phyloP scores from a whole-genome alignment of 2,329 filamentous ascomycete genomes.

The Cytospora mali region DNA sequence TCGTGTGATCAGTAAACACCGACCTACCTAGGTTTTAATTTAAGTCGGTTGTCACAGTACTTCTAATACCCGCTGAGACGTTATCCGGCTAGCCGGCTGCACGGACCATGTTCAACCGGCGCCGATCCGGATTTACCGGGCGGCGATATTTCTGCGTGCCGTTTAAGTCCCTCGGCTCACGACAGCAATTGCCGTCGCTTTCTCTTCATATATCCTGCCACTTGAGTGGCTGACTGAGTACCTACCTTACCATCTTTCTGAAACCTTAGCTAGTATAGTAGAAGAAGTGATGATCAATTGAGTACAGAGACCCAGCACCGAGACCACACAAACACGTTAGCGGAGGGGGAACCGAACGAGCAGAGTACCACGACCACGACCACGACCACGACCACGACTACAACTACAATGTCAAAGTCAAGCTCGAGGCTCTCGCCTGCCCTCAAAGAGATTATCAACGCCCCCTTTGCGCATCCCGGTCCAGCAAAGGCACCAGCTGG shows the following conservation, averaged over 20 bases:
- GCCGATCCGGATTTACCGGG: conserved; percentile 13
- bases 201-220: not conserved
- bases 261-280: not conserved
- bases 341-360: not conserved
- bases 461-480: conserved; percentile 66
- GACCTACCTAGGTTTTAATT: too few species aligned
- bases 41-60: not conserved
- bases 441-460: conserved; percentile 75
- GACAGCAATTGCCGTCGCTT: not conserved
- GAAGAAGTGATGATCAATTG: not conserved
- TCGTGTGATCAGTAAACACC: too few species aligned
- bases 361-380: not conserved
- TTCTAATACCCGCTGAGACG: not conserved
- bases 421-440: conserved; percentile 75
- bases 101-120: not conserved
- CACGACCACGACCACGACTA: not conserved
- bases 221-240: not conserved
- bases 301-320: not conserved
- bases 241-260: not conserved
- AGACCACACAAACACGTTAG: not conserved
- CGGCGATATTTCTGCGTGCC: conserved; percentile 26
- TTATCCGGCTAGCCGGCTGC: too few species aligned
- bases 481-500: conserved; percentile 65
- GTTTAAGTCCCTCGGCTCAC: not conserved
- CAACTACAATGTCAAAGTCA: conserved; percentile 53